Percentiles rank a stretch among this genome's conserved stretches.
phyloP scores from a whole-genome alignment of 768 basidiomycete genomes.

The Tephrocybe sp. region DNA sequence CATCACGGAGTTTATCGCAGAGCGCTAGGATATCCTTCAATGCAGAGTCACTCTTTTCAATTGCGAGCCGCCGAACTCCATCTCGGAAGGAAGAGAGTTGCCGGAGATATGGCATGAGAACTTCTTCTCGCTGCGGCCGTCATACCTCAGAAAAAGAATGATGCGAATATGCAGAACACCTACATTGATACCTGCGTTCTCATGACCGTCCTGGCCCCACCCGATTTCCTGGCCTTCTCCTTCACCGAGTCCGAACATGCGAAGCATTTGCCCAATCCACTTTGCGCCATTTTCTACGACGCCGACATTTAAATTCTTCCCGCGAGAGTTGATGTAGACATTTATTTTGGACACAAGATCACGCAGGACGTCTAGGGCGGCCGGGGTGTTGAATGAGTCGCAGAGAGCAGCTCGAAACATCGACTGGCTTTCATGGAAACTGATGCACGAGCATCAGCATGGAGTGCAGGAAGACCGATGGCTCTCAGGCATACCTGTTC shows the following conservation, averaged over 20 bases:
- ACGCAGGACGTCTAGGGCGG: slow-evolving; percentile 69
- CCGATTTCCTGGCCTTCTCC: slow-evolving; percentile 68
- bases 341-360: slow-evolving; percentile 85
- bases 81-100: slow-evolving; percentile 89
- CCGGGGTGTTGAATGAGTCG: slow-evolving; percentile 96
- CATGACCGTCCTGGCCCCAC: slow-evolving; percentile 71
- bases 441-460: slow-evolving; percentile 28
- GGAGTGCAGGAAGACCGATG: not conserved
- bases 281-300: slow-evolving; percentile 62
- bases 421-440: slow-evolving; percentile 70
- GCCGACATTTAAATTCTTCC: slow-evolving; percentile 55
- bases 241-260: slow-evolving; percentile 78
- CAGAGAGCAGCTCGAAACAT: slow-evolving; percentile 85
- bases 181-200: slow-evolving; percentile 50
- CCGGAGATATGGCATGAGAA: slow-evolving; percentile 86
- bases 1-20: slow-evolving; percentile 87
- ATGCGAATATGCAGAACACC: slow-evolving; percentile 22
- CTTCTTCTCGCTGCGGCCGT: slow-evolving; percentile 66
- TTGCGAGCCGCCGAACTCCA: slow-evolving; percentile 78
- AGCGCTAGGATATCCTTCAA: slow-evolving; percentile 80
- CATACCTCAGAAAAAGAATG: slow-evolving; percentile 11
- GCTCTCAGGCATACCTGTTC: slow-evolving; percentile 42
- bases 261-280: slow-evolving; percentile 73
- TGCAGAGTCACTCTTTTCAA: slow-evolving; percentile 61
- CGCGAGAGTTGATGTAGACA: slow-evolving; percentile 75